Evolutionary conservation across 345 rosid species (phyloP), one percentile per base, ranked within the genome.

Genomic region (Salix purpurea): DNA sequence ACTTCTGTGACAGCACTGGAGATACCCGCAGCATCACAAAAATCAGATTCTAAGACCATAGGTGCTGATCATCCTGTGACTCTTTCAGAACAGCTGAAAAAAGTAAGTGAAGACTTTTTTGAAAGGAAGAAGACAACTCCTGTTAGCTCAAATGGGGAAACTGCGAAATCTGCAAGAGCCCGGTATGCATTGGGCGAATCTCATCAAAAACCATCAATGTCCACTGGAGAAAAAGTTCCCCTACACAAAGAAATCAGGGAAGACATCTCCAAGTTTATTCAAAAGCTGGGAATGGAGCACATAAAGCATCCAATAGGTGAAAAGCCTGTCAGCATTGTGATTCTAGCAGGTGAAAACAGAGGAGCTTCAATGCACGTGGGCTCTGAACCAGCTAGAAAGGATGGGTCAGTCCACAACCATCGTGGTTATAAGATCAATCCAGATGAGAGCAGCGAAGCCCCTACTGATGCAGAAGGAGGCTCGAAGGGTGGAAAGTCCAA

Each of bases 281-380:
- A 85, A 48, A 84, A 84, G 85, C 86, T 94, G 74, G 74, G 85
- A 37, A 65, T 81, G 69, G 90, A 81, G 71, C 79, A 74, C 62
- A 67, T 80, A 77, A 83, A 89, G 81, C 83, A 71, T 80, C 71
- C 85, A 2, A 67, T 48, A 2, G 88, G 81, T 46, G 90, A 87
- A 71, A 83, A 84, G 79, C 75, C 81, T 1, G 85, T 82, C 18
- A 82, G 85, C 61, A 77, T 90, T 39, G 71, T 86, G 44, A 92
- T 97, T 16, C 74, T 94, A 56, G 90, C 97, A 5, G 98, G 98
- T 19, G 98, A 96, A 82, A 94, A 92, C 85, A 89, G 76, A 84
- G 99, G 98, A 80, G 98, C 96, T 2, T 79, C 83, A 40, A 92
- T 91, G 94, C 79, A 84, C 61, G 8, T 89, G 73, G 83, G 80